Base-by-base conservation (phyloP, 129 eudicot species). In the Chrysanthemum lavandulifolium region DNA sequence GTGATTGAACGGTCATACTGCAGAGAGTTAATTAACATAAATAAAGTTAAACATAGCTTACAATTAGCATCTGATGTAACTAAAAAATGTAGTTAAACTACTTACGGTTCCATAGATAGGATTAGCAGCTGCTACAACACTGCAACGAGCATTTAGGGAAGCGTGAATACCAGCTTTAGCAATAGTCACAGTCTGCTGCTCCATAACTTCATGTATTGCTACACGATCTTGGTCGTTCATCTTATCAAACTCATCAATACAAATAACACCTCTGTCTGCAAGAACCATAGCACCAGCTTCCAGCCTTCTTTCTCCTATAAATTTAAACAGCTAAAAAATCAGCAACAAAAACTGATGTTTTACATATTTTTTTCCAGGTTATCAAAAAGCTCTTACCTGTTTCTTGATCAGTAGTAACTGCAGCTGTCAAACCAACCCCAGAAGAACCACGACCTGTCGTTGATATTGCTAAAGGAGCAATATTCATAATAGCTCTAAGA, bases 201-300 rank as follows among this genome's bases (percentile, higher is more conserved):
- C 99, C 99, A 95, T 95, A 67, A 95, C 99, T 77, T 95, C 99
- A 74, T 95, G 99, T 72, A 95, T 95, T 58, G 99, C 97, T 76
- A 95, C 99, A 81, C 99, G 99, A 82, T 95, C 99, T 76, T 85
- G 97, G 73, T 95, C 99, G 70, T 90, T 95, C 99, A 95, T 95
- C 78, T 95, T 95, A 84, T 95, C 99, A 77, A 95, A 95, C 79
- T 95, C 99, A 65, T 95, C 99, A 73, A 95, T 95, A 73, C 99
- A 95, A 52, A 95, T 91, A 78, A 95, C 91, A 64, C 97, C 99
- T 56, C 97, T 82, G 82, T 95, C 99, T 79, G 99, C 99, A 81
- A 95, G 99, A 81, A 90, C 99, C 99, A 95, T 90, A n/a, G 99
- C 99, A 75, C 97, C 99, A 53, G 99, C 99, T 88, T 95, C 99